Evolutionary conservation across 257 asterid species (phyloP).

Genomic region (Paulownia fortunei): DNA sequence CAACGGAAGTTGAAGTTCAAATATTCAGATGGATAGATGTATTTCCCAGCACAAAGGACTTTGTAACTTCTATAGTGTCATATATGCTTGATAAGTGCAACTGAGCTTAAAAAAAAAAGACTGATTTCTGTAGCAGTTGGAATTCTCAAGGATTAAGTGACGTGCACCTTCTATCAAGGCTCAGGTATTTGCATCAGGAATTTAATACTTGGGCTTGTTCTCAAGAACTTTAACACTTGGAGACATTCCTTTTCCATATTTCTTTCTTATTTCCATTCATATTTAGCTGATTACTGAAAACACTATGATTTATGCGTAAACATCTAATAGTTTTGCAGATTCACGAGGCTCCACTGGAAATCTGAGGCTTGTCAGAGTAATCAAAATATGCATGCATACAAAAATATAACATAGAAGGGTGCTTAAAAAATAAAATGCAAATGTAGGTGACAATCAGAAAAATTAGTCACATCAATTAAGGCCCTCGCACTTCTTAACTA

Average conservation of each 20-base stretch:
- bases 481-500: not conserved
- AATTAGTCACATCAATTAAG: not conserved
- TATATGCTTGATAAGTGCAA: not conserved
- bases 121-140: not conserved
- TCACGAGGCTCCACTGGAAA: not conserved
- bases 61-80: not conserved
- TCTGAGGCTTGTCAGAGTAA: not conserved
- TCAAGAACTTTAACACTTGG: not conserved
- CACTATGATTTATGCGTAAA: not conserved
- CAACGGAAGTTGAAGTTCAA: not conserved
- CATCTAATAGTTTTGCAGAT: not conserved
- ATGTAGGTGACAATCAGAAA: not conserved
- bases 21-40: not conserved
- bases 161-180: not conserved
- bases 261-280: not conserved
- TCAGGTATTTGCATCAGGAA: not conserved
- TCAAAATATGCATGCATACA: not conserved
- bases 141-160: not conserved
- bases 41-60: not conserved
- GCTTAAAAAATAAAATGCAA: not conserved
- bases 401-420: not conserved
- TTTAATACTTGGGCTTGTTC: not conserved
- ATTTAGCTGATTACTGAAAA: not conserved
- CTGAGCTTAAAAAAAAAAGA: not conserved
- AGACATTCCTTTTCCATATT: not conserved